Evolutionary conservation across 306 rosid genomes (phyloP), one percentile per base, ranked within the genome.

Genomic region (Heteromeles arbutifolia): DNA sequence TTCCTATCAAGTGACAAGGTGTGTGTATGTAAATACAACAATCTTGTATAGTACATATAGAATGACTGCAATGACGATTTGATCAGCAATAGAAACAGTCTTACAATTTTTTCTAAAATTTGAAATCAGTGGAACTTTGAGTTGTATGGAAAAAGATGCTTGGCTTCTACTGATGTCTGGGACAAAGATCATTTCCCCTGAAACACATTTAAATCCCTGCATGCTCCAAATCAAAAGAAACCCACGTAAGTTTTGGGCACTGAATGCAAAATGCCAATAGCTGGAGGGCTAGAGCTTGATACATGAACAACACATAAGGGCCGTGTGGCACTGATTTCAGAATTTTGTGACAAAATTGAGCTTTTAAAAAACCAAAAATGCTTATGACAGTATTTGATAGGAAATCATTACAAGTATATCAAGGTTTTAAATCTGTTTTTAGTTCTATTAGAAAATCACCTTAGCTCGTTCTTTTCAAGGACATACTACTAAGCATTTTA

Each of bases 81-180:
- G 97, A 74, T 91, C 93, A 29, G 67, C 1, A 67, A 90, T 45
- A 76, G 95, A 82, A 77, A 91, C 71, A 59, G 75, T 73, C 73
- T 80, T 86, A 19, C 19, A 73, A 53, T 67, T 41, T 72, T 74
- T 84, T 45, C 39, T 67, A 31, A 19, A 78, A 71, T 45, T 83
- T 11, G 85, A 54, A 79, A 85, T 50, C 22, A 61, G 45, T 26
- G 78, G 87, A 45, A 79, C 79, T 48, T 80, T 78, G 69, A 90
- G 84, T 85, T 91, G 91, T 82, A 94, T 63, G 75, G 86, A 86
- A 78, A 86, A 91, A 39, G 86, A 80, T 61, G 86, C 81, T 32
- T 67, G 52, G 73, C 70, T 82, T 76, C 77, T 77, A 25, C 70
- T 73, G 81, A 63, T 67, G 69, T 88, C 74, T 15, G 89, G 89